These are phyloP conservation scores for Raffaelea deltoideospora DNA, from an alignment of 2,329 filamentous ascomycete genomes.

Conservation along the genomic window DNA sequence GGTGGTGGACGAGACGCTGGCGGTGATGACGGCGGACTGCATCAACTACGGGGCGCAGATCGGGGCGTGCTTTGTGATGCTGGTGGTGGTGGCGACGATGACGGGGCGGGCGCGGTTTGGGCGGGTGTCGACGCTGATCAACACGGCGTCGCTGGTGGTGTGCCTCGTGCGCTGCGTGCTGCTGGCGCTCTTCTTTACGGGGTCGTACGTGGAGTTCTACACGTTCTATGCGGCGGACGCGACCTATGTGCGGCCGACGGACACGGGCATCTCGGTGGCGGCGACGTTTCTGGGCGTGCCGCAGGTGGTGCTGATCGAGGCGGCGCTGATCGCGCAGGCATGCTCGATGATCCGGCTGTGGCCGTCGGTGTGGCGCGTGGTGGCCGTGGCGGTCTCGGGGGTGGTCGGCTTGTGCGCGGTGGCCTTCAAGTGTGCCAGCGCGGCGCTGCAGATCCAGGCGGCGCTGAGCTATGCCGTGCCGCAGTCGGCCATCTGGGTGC, in stretches of 20 bases:
- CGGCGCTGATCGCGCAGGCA: constrained; percentile 34
- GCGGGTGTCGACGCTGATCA: constrained; percentile 50
- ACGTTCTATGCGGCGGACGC: constrained; percentile 39
- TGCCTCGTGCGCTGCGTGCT: constrained; percentile 46
- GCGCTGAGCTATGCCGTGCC: constrained; percentile 11
- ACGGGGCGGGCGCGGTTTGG: constrained; percentile 50
- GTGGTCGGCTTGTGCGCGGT: constrained; percentile 16
- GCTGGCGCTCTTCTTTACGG: constrained; percentile 43
- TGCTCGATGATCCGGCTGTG: constrained; percentile 37
- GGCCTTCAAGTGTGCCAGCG: constrained; percentile 18
- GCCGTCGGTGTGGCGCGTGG: constrained; percentile 19
- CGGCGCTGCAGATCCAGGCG: constrained; percentile 20
- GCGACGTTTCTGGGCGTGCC: constrained; percentile 27
- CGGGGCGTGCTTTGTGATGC: constrained; percentile 37
- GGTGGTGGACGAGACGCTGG: constrained; percentile 2
- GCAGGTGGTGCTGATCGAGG: constrained; percentile 28
- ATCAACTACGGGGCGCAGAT: constrained; percentile 11
- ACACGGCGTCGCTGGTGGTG: constrained; percentile 42
- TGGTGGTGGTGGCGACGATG: constrained; percentile 50
- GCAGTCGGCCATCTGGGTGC: constrained; percentile 19
- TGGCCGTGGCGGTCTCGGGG: constrained; percentile 15
- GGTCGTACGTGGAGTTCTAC: constrained; percentile 47
- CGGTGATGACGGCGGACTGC: neutral
- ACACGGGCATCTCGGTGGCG: constrained; percentile 21
- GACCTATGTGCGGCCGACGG: constrained; percentile 24